Conservation (phyloP, 805 yeast genomes). For the Lipomyces mesembrius region DNA sequence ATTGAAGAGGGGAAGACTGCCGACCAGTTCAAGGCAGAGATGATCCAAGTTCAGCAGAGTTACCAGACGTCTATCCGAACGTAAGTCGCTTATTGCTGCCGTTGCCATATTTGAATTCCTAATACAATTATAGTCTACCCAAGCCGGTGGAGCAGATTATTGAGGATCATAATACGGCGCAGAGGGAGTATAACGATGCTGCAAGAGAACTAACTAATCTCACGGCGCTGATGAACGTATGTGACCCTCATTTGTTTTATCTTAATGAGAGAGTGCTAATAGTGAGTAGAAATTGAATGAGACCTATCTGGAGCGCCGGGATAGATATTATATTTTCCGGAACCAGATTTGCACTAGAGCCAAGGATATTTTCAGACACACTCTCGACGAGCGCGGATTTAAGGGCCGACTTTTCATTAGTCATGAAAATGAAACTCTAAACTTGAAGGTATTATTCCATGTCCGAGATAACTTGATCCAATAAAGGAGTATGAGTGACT, state of each 20-base stretch:
- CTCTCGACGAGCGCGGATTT: conserved; percentile 62
- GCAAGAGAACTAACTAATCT: conserved; percentile 21
- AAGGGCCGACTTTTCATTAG: conserved; percentile 73
- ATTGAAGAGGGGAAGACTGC: conserved; percentile 10
- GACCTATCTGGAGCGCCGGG: conserved; percentile 31
- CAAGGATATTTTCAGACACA: conserved; percentile 44
- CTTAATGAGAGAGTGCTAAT: not conserved
- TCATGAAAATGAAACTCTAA: conserved; percentile 45
- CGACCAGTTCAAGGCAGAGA: conserved; percentile 6
- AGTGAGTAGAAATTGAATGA: not conserved
- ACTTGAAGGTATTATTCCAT: conserved; percentile 37
- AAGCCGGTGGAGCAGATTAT: conserved; percentile 33
- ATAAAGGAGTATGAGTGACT: not conserved
- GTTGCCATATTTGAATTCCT: not conserved
- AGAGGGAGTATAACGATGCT: conserved; percentile 26
- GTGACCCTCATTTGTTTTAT: not conserved
- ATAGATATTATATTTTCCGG: conserved; percentile 32
- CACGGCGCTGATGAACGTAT: conserved; percentile 10
- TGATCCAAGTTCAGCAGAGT: not conserved
- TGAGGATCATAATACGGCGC: conserved; percentile 18
- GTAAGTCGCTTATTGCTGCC: not conserved
- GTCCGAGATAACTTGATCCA: not conserved
- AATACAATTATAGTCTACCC: conserved; percentile 16
- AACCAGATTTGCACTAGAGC: conserved; percentile 38
- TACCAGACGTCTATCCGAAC: not conserved